Percentiles rank a stretch among this genome's conserved stretches.
Evolutionary conservation across 352 stramenopile species (phyloP).

Genomic region (Phytophthora agathidicida): DNA sequence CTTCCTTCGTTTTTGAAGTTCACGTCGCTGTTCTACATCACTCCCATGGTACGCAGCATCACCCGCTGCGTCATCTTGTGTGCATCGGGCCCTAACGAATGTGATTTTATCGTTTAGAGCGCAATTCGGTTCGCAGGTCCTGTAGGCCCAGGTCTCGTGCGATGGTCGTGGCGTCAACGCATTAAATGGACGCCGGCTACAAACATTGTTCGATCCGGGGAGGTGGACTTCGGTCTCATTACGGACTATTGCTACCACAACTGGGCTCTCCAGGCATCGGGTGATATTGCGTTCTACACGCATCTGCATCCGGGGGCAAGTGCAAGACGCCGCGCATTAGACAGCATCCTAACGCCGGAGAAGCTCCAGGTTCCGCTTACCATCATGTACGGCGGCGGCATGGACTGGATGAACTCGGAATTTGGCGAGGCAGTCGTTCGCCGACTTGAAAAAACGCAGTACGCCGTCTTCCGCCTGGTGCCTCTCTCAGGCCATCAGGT

Average conservation of each 20-base stretch:
- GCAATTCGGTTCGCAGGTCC: conserved; percentile 68
- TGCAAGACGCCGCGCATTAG: conserved; percentile 54
- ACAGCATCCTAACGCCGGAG: conserved; percentile 53
- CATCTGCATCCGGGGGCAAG: conserved; percentile 72
- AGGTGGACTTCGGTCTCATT: conserved; percentile 74
- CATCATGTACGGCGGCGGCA: conserved; percentile 78
- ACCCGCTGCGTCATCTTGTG: not conserved
- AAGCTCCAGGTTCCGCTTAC: conserved; percentile 74
- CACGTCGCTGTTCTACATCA: conserved; percentile 53
- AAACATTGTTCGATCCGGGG: conserved; percentile 78
- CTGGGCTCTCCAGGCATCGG: conserved; percentile 73
- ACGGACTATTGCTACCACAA: conserved; percentile 85
- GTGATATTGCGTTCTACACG: conserved; percentile 79
- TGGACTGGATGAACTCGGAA: conserved; percentile 83
- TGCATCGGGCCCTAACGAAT: not conserved
- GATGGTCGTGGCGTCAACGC: conserved; percentile 59
- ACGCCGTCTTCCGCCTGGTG: conserved; percentile 72
- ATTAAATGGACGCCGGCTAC: conserved; percentile 67
- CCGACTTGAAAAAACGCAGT: conserved; percentile 61
- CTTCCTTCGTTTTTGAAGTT: conserved; percentile 51
- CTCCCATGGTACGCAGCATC: conserved; percentile 60
- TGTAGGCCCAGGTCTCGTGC: conserved; percentile 57
- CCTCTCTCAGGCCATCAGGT: conserved; percentile 77
- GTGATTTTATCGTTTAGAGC: conserved; percentile 43
- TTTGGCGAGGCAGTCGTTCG: conserved; percentile 64